Evolutionary conservation across 2,329 filamentous ascomycete species (phyloP).

Genomic region (Fusarium keratoplasticum): DNA sequence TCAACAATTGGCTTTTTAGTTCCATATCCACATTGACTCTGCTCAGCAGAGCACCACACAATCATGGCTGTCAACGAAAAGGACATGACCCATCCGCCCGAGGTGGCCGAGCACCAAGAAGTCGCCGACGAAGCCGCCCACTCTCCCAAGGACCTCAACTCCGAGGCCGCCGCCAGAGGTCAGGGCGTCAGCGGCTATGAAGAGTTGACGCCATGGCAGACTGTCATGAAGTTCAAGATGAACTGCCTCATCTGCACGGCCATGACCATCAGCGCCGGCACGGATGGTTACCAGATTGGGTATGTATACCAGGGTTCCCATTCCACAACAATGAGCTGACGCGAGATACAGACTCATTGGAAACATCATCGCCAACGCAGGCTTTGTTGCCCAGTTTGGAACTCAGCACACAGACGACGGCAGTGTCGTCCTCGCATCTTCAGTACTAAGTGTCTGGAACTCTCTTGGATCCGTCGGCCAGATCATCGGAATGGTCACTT

Average conservation of each 20-base stretch:
- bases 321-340: neutral
- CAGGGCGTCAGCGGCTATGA: slow-evolving; percentile 40
- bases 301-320: rapidly evolving
- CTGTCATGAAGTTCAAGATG: slow-evolving; percentile 42
- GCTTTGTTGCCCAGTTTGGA: neutral
- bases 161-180: neutral
- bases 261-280: slow-evolving; percentile 43
- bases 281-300: slow-evolving; percentile 26
- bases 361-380: neutral
- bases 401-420: neutral
- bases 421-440: neutral
- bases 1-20: neutral
- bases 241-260: slow-evolving; percentile 39
- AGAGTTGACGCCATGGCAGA: slow-evolving; percentile 41
- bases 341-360: neutral
- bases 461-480: neutral
- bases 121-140: neutral
- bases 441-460: neutral
- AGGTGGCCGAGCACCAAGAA: neutral
- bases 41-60: neutral
- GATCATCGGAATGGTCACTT: neutral
- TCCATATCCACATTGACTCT: no score
- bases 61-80: neutral
- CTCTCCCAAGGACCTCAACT: neutral
- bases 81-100: neutral